These are phyloP conservation scores for Scedosporium minutisporum DNA, from an alignment of 2,329 filamentous ascomycete species.

Conservation along the genomic window DNA sequence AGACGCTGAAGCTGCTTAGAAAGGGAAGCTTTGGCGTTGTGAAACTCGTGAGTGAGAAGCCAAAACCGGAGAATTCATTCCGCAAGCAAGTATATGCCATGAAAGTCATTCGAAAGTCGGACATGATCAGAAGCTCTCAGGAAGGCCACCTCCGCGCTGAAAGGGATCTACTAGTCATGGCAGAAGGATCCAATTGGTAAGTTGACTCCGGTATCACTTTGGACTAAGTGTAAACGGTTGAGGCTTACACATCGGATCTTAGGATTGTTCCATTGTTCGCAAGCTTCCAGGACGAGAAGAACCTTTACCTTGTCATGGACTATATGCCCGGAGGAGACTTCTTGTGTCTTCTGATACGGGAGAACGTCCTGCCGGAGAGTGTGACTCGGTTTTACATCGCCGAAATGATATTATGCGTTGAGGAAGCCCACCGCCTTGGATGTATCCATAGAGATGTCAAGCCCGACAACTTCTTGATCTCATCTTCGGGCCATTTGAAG, in stretches of 20 bases:
- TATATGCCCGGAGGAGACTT: constrained; percentile 98
- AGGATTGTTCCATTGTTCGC: constrained; percentile 80
- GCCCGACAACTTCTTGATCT: constrained; percentile 93
- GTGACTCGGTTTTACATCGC: constrained; percentile 81
- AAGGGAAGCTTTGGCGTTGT: constrained; percentile 95
- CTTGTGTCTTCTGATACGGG: constrained; percentile 72
- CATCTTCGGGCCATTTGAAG: constrained; percentile 78
- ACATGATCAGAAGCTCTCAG: constrained; percentile 84
- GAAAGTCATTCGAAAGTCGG: constrained; percentile 92
- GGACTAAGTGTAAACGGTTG: neutral
- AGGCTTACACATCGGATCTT: constrained; percentile 3
- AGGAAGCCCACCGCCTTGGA: constrained; percentile 76
- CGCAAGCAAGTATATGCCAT: constrained; percentile 68
- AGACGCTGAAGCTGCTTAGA: constrained; percentile 71
- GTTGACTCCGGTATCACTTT: constrained; percentile 10
- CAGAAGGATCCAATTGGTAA: constrained; percentile 74
- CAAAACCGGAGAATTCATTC: constrained; percentile 16
- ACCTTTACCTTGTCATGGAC: constrained; percentile 92
- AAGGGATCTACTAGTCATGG: constrained; percentile 80
- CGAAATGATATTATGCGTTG: constrained; percentile 92
- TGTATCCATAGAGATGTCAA: constrained; percentile 97
- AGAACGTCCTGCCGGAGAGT: constrained; percentile 70
- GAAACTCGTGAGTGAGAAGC: constrained; percentile 65
- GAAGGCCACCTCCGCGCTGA: constrained; percentile 89
- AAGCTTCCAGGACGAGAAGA: constrained; percentile 78